phyloP scores from a whole-genome alignment of 257 asterid genomes.

The Echites panduratus region DNA sequence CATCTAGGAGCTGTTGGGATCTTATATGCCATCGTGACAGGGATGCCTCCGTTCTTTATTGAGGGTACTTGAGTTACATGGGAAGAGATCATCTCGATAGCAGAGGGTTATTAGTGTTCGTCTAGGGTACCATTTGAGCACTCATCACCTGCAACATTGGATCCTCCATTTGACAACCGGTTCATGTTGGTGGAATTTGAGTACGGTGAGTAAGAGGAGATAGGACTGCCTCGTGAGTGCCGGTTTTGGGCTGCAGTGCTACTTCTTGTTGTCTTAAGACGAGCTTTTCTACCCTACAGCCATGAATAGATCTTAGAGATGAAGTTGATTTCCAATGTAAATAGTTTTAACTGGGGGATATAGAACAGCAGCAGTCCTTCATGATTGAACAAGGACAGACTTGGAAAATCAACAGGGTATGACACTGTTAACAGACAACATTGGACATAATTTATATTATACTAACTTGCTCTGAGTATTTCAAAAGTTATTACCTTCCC shows the following conservation, averaged over 20 bases:
- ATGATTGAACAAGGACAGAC: neutral
- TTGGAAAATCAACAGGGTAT: neutral
- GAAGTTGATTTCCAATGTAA: neutral
- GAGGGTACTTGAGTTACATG: neutral
- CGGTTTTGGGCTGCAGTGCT: slow-evolving; percentile 69
- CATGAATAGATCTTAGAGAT: slow-evolving; percentile 1
- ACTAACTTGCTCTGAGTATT: neutral
- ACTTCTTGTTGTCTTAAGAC: slow-evolving; percentile 85
- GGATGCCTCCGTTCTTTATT: neutral
- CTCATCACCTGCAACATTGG: slow-evolving; percentile 49
- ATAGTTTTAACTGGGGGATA: neutral
- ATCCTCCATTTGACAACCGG: slow-evolving; percentile 49
- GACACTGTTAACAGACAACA: neutral
- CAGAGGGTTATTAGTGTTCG: slow-evolving; percentile 29
- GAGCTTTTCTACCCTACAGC: slow-evolving; percentile 91
- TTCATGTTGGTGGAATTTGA: slow-evolving; percentile 38
- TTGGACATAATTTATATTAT: neutral
- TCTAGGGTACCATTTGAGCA: slow-evolving; percentile 47
- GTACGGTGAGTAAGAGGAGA: slow-evolving; percentile 35
- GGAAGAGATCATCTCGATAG: neutral
- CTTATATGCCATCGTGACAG: neutral
- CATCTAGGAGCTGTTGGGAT: neutral
- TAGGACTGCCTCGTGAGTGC: slow-evolving; percentile 51
- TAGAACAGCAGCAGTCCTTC: neutral
- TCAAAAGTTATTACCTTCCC: slow-evolving; percentile 62